These are phyloP conservation scores for Leccinellum luteum DNA, from an alignment of 768 basidiomycete genomes.

Conservation along the genomic window DNA sequence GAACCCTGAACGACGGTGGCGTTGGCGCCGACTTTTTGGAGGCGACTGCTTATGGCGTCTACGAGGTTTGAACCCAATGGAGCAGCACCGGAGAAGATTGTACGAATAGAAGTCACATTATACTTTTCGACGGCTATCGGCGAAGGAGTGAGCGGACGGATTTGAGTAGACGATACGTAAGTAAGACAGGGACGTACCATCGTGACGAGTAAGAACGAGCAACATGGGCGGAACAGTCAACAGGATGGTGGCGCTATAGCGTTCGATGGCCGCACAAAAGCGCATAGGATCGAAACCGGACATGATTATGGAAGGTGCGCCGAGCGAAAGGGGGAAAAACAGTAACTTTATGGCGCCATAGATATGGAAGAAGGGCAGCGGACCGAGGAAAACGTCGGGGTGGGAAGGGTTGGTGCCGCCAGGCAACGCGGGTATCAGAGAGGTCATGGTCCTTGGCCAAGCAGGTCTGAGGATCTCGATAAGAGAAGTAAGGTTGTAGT, in stretches of 20 bases:
- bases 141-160: background rate
- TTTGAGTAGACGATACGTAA: background rate
- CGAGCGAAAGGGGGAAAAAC: slow-evolving; percentile 50
- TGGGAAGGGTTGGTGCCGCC: background rate
- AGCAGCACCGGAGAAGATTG: slow-evolving; percentile 75
- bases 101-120: slow-evolving; percentile 56
- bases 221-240: slow-evolving; percentile 84
- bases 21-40: slow-evolving; percentile 41
- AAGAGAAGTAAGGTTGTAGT: slow-evolving; percentile 64
- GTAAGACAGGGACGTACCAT: slow-evolving; percentile 43
- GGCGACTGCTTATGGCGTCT: slow-evolving; percentile 40
- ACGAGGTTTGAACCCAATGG: slow-evolving; percentile 69
- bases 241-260: slow-evolving; percentile 55
- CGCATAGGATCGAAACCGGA: slow-evolving; percentile 66
- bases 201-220: slow-evolving; percentile 68
- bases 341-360: slow-evolving; percentile 63
- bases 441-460: slow-evolving; percentile 34
- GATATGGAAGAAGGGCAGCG: slow-evolving; percentile 61
- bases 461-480: slow-evolving; percentile 46
- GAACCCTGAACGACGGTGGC: slow-evolving; percentile 52
- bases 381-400: slow-evolving; percentile 54
- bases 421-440: slow-evolving; percentile 13
- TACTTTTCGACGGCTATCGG: slow-evolving; percentile 58
- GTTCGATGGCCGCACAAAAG: slow-evolving; percentile 65
- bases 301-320: slow-evolving; percentile 55